These are phyloP conservation scores for Kodamaea kakaduensis DNA, from an alignment of 805 yeast species.

Conservation along the genomic window DNA sequence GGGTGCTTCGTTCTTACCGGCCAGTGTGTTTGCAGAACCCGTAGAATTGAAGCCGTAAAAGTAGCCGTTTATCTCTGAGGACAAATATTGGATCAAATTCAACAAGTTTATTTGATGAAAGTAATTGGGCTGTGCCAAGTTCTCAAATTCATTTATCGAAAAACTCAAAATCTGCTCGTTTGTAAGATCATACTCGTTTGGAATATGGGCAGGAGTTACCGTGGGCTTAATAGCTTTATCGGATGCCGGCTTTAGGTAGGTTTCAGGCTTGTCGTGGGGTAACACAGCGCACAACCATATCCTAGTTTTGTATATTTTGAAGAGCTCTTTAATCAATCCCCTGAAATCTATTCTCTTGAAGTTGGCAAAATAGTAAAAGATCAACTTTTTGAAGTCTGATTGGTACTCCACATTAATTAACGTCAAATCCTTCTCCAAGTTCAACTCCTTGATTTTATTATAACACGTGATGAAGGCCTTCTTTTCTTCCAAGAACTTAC, in stretches of 20 bases:
- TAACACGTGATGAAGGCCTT: conserved; percentile 66
- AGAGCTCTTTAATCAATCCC: conserved; percentile 40
- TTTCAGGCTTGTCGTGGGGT: conserved; percentile 36
- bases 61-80: conserved; percentile 37
- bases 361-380: conserved; percentile 45
- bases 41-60: conserved; percentile 38
- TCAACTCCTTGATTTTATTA: conserved; percentile 43
- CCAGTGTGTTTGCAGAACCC: conserved; percentile 3
- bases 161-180: conserved; percentile 41
- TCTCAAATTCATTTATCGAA: conserved; percentile 40
- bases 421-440: conserved; percentile 38
- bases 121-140: conserved; percentile 40
- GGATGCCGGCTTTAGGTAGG: conserved; percentile 18
- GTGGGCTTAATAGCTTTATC: conserved; percentile 5
- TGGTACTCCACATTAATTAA: conserved; percentile 44
- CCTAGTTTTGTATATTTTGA: conserved; percentile 44
- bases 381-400: conserved; percentile 42
- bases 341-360: conserved; percentile 43
- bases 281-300: conserved; percentile 47
- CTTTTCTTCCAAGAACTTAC: conserved; percentile 66
- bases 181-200: conserved; percentile 36
- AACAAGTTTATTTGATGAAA: conserved; percentile 50
- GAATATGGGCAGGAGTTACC: conserved; percentile 17
- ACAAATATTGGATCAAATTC: conserved; percentile 44
- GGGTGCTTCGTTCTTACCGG: conserved; percentile 1